Conservation (phyloP, 441 rosid species). For the Geranium incanum region DNA sequence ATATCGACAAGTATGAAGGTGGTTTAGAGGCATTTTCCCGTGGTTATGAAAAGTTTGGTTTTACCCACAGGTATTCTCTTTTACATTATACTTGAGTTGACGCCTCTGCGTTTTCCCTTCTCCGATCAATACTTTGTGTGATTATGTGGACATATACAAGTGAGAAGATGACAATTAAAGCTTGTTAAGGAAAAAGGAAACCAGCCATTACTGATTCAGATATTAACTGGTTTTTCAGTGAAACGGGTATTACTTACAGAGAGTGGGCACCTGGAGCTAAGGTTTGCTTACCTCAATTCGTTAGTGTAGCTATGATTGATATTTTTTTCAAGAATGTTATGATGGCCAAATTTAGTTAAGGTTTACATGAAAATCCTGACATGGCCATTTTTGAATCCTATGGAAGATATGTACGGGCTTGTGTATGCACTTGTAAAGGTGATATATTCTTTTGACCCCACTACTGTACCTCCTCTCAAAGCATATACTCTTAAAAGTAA, state of each 20-base stretch:
- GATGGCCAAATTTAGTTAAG: neutral
- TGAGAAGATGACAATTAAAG: no score
- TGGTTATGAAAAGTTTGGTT: constrained; percentile 89
- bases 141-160: neutral
- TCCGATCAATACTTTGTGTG: neutral
- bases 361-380: constrained; percentile 14
- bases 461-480: neutral
- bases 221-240: constrained; percentile 46
- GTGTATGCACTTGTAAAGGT: neutral
- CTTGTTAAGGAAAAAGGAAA: constrained; percentile 20
- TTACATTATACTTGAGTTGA: constrained; percentile 10
- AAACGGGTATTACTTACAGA: constrained; percentile 75
- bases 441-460: neutral
- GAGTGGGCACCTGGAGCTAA: constrained; percentile 99
- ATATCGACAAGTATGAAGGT: constrained; percentile 74
- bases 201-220: constrained; percentile 30
- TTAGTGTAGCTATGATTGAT: neutral
- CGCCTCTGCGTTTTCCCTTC: neutral
- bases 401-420: neutral
- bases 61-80: constrained; percentile 54
- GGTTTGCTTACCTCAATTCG: constrained; percentile 39
- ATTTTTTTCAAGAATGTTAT: neutral
- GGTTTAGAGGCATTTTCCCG: constrained; percentile 89
- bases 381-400: neutral
- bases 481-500: neutral